A percentile compares a stretch with the other conserved stretches of the same genome.
Conservation (phyloP, 345 rosid species). For the Syzygium oleosum region DNA sequence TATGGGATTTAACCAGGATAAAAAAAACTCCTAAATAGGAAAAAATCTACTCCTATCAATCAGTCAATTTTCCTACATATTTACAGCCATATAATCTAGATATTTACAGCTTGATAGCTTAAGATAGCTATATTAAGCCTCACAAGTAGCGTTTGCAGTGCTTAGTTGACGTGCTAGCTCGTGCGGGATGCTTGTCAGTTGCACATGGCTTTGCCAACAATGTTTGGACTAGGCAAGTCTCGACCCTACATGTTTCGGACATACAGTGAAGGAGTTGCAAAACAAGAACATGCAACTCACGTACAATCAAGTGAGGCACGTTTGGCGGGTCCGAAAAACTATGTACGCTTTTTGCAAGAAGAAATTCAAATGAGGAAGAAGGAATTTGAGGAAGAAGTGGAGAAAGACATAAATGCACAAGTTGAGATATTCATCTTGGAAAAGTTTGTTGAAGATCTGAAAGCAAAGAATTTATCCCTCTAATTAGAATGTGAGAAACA, state of each 20-base stretch:
- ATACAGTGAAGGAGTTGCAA: slow-evolving; percentile 56
- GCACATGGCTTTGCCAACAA: too few relatives aligned
- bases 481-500: slow-evolving; percentile 65
- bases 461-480: slow-evolving; percentile 55
- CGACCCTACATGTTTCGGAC: slow-evolving; percentile 36
- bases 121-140: too few relatives aligned
- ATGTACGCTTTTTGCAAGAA: slow-evolving; percentile 54
- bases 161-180: too few relatives aligned
- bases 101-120: too few relatives aligned
- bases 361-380: slow-evolving; percentile 56
- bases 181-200: too few relatives aligned
- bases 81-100: too few relatives aligned
- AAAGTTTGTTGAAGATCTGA: slow-evolving; percentile 60
- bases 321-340: slow-evolving; percentile 53
- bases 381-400: slow-evolving; percentile 88
- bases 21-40: too few relatives aligned
- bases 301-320: slow-evolving; percentile 55
- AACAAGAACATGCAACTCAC: slow-evolving; percentile 44
- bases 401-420: slow-evolving; percentile 70
- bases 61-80: too few relatives aligned
- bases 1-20: too few relatives aligned
- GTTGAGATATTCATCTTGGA: slow-evolving; percentile 74
- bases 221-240: slow-evolving; percentile 23
- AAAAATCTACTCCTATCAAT: too few relatives aligned
- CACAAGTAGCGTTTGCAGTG: too few relatives aligned